phyloP scores from a whole-genome alignment of 768 basidiomycete species.

The Nidularia sp. region DNA sequence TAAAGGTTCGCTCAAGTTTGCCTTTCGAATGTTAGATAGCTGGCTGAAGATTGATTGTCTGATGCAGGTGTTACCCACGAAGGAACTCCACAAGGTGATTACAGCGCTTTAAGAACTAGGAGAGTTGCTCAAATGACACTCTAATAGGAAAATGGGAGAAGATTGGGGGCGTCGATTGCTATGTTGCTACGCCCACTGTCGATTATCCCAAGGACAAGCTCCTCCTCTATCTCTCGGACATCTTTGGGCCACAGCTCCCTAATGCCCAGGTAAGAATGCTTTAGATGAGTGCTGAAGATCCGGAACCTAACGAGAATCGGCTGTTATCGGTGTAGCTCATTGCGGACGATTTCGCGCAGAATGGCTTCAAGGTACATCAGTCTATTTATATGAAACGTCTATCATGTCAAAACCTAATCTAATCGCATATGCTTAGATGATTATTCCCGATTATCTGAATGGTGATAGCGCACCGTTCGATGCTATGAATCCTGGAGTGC shows the following conservation, averaged over 20 bases:
- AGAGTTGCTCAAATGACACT: no score
- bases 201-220: constrained; percentile 54
- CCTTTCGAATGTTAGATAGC: not conserved
- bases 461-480: no score
- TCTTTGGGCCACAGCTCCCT: constrained; percentile 43
- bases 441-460: no score
- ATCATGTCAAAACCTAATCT: no score
- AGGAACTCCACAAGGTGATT: constrained; percentile 39
- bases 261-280: constrained; percentile 37
- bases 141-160: constrained; percentile 39
- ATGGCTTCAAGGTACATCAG: constrained; percentile 37
- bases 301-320: not conserved
- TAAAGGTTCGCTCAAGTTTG: constrained; percentile 31
- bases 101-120: not conserved
- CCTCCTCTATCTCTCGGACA: constrained; percentile 49
- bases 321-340: constrained; percentile 23
- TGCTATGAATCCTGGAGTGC: no score
- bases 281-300: not conserved
- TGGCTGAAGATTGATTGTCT: not conserved
- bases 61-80: constrained; percentile 45
- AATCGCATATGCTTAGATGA: no score
- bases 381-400: no score
- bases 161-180: constrained; percentile 44
- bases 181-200: constrained; percentile 47
- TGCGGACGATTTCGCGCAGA: constrained; percentile 37